phyloP scores from a whole-genome alignment of 1,284 basidiomycete genomes.

The Trametes polyzona region DNA sequence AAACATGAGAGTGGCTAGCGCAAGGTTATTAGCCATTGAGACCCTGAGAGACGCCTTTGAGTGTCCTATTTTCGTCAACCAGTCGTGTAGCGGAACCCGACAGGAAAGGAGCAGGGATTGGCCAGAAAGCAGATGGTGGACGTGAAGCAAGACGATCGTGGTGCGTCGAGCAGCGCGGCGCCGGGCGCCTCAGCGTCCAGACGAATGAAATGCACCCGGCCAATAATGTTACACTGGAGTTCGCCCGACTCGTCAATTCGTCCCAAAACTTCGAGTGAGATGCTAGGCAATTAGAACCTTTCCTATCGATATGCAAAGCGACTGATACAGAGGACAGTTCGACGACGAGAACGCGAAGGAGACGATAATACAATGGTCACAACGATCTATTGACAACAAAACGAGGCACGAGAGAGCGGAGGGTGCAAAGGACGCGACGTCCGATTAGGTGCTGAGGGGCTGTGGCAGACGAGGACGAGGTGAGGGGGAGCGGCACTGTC shows the following conservation, averaged over 20 bases:
- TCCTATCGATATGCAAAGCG: neutral
- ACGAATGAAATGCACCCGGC: no score
- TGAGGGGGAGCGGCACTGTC: conserved; percentile 1
- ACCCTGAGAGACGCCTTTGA: neutral
- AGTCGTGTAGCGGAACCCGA: no score
- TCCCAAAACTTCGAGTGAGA: neutral
- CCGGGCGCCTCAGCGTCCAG: no score
- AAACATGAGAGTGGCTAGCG: neutral
- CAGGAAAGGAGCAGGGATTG: no score
- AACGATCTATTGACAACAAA: conserved; percentile 4
- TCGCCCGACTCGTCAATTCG: no score
- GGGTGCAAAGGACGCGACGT: neutral
- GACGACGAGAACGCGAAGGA: neutral
- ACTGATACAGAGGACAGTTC: neutral
- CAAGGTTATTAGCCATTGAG: neutral
- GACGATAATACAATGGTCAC: conserved; percentile 4
- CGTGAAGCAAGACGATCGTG: no score
- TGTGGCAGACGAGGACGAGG: neutral
- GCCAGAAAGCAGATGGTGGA: no score
- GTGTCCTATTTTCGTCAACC: neutral
- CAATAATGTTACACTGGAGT: no score
- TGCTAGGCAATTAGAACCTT: neutral
- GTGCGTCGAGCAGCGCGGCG: no score
- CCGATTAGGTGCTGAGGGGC: neutral
- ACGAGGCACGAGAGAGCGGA: neutral